A percentile compares a stretch with the other conserved stretches of the same genome.
phyloP scores from a whole-genome alignment of 805 yeast genomes.

The Saccharomycopsis fermentans region DNA sequence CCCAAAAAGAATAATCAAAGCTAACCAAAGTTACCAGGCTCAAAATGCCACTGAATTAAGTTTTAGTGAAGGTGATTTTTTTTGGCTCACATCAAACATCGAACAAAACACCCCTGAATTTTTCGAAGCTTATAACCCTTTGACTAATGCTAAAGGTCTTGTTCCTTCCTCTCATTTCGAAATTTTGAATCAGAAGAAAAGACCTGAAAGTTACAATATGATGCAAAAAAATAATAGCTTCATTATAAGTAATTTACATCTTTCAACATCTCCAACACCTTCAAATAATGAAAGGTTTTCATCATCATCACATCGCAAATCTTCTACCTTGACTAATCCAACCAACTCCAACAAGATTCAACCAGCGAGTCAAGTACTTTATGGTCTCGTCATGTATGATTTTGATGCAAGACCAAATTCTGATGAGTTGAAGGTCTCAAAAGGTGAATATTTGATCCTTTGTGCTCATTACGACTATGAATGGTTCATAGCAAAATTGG shows the following conservation, averaged over 20 bases:
- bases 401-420: conserved; percentile 66
- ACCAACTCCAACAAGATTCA: conserved; percentile 19
- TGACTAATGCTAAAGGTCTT: conserved; percentile 65
- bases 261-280: conserved; percentile 19
- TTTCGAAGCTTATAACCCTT: conserved; percentile 86
- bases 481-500: conserved; percentile 97
- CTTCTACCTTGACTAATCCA: conserved; percentile 20
- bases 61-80: conserved; percentile 77
- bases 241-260: conserved; percentile 20
- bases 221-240: conserved; percentile 19
- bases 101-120: conserved; percentile 47
- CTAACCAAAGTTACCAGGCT: conserved; percentile 55
- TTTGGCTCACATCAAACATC: conserved; percentile 56
- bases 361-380: conserved; percentile 35
- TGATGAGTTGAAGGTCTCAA: conserved; percentile 76
- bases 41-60: conserved; percentile 59
- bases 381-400: conserved; percentile 79
- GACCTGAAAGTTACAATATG: conserved; percentile 22
- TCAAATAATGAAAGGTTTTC: conserved; percentile 13
- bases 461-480: conserved; percentile 95
- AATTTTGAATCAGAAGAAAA: conserved; percentile 34
- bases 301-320: background rate
- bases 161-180: conserved; percentile 84
- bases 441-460: conserved; percentile 83
- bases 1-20: conserved; percentile 78